A percentile compares a stretch with the other conserved stretches of the same genome.
Evolutionary conservation across 202 grass and related monocot genomes (phyloP).

Genomic region (Hordeum pubiflorum): DNA sequence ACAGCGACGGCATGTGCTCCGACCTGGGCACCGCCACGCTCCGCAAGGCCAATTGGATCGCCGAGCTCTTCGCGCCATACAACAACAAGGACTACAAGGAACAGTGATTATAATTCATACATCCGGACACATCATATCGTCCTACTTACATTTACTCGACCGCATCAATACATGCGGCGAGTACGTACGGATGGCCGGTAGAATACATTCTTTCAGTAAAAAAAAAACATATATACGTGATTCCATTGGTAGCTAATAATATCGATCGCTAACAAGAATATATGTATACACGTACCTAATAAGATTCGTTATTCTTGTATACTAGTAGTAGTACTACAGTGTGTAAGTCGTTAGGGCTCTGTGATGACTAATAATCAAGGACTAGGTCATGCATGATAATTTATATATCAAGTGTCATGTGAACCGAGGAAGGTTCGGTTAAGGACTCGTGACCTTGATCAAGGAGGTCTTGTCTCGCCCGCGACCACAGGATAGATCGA

Average conservation of each 20-base stretch:
- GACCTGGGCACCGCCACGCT: conserved; percentile 64
- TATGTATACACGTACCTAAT: neutral
- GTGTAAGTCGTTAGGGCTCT: neutral
- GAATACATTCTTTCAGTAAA: neutral
- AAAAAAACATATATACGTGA: neutral
- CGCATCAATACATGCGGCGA: neutral
- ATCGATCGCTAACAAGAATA: neutral
- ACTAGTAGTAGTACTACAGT: neutral
- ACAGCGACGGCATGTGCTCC: conserved; percentile 89
- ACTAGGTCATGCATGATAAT: neutral
- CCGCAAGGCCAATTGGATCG: conserved; percentile 74
- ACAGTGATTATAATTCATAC: neutral
- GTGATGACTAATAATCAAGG: neutral
- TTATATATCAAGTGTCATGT: neutral
- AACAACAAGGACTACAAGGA: conserved; percentile 93
- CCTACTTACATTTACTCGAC: neutral
- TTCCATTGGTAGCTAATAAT: neutral
- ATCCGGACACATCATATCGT: too few relatives aligned
- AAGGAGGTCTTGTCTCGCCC: neutral
- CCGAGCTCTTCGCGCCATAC: conserved; percentile 81
- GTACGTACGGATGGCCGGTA: neutral
- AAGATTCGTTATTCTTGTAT: neutral
- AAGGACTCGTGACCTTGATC: neutral
- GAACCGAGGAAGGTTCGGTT: neutral
- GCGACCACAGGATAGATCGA: neutral